Evolutionary conservation across 192 early-diverging fungal genomes (phyloP), one percentile per base, ranked within the genome.

Genomic region (Chytriomyces sp.): DNA sequence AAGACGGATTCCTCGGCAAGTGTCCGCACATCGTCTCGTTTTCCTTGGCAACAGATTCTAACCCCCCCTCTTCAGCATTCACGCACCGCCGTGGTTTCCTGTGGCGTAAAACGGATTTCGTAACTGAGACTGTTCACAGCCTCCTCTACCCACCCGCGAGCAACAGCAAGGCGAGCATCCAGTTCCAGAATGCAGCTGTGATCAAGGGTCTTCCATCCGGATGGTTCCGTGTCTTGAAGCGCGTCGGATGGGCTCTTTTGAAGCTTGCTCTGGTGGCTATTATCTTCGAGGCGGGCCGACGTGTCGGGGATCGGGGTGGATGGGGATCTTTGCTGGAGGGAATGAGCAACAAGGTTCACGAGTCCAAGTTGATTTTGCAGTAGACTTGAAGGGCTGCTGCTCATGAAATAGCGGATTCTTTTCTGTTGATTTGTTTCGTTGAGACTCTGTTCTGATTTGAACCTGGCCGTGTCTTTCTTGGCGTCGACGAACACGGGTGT

Each of bases 71-170:
- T 37, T 17, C 60, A 62, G 60, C 64, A 3, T 65, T 65, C 32
- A 52, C 64, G 28, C 64, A 65, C 30, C 64, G 52, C 28, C 39
- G 64, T 19, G 41, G 64, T 22, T n/a, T 52, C 41, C 30, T 65
- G n/a, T 32, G 32, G n/a, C 14, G 31, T 28, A 10, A 30, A 12
- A 41, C 26, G 2, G 39, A 41, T 30, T 52, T 65, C 32, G 12
- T 65, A 17, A 31, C 64, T 49, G 64, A 65, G 52, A n/a, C 8
- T 19, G 30, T 65, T 26, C 64, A 65, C 17, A 17, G 8, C 10
- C 41, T 65, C 17, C n/a, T 52, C 2, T 65, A 65, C 32, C 25
- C 49, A 25, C 14, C 38, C 3, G 19, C 26, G 2, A 22, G 40
- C 12, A 52, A n/a, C 19, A 65, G 22, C 3, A 38, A 38, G 28